Evolutionary conservation across 495 filamentous ascomycete species (phyloP).

Genomic region (Lepraria neglecta): DNA sequence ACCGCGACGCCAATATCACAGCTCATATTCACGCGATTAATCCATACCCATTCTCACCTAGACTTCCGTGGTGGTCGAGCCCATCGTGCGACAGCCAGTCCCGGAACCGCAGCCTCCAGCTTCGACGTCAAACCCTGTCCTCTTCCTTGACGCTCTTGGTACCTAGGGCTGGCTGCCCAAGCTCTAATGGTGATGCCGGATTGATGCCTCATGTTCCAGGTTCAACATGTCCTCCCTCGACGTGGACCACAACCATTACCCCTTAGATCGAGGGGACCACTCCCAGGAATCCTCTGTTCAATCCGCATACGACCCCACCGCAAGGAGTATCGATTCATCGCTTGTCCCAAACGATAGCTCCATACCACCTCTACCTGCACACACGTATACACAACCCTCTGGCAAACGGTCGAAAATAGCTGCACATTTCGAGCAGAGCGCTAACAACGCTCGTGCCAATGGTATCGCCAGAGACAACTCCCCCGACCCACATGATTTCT

Average conservation of each 20-base stretch:
- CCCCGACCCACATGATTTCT: constrained; percentile 51
- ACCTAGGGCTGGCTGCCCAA: neutral
- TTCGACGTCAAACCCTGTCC: constrained; percentile 1
- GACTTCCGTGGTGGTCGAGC: neutral
- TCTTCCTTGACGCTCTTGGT: neutral
- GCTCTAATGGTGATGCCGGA: neutral
- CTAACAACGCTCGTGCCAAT: constrained; percentile 19
- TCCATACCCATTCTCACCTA: too few relatives aligned
- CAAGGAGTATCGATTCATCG: constrained; percentile 8
- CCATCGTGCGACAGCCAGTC: constrained; percentile 10
- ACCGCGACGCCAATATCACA: neutral
- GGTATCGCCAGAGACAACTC: constrained; percentile 32
- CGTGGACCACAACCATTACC: constrained; percentile 22
- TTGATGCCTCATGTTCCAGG: constrained; percentile 22
- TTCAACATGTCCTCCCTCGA: constrained; percentile 29
- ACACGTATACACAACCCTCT: constrained; percentile 24
- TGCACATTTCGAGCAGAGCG: constrained; percentile 26
- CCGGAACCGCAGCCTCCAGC: constrained; percentile 11
- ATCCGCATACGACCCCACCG: constrained; percentile 18
- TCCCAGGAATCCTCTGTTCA: constrained; percentile 7
- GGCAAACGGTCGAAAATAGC: constrained; percentile 29
- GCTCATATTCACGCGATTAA: neutral
- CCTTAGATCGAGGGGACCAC: constrained; percentile 15
- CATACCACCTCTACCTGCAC: constrained; percentile 23
- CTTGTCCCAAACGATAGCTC: constrained; percentile 6